These are phyloP conservation scores for Schizosaccharomyces cryophilus DNA, from an alignment of 805 yeast genomes.

Conservation along the genomic window DNA sequence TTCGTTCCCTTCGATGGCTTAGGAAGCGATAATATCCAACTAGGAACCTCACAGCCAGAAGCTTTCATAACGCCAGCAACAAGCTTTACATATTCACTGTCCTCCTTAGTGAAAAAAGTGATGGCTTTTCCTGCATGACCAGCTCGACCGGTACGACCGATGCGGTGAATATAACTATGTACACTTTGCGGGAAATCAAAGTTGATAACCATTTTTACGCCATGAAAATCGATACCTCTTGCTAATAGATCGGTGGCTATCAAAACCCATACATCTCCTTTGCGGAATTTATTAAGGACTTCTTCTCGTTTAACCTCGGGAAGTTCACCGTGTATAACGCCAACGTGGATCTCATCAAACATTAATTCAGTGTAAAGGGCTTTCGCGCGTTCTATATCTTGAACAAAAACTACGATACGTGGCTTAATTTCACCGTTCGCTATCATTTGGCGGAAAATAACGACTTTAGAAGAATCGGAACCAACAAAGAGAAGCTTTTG, in stretches of 20 bases:
- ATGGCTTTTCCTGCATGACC: conserved; percentile 70
- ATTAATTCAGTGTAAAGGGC: conserved; percentile 80
- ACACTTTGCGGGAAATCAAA: conserved; percentile 89
- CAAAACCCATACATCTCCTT: conserved; percentile 85
- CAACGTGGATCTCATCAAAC: conserved; percentile 79
- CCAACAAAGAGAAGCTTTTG: conserved; percentile 74
- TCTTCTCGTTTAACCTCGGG: conserved; percentile 70
- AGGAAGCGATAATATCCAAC: conserved; percentile 57
- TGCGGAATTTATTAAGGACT: conserved; percentile 59
- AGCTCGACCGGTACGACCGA: conserved; percentile 96
- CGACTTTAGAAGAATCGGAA: conserved; percentile 78
- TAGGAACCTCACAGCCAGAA: conserved; percentile 43
- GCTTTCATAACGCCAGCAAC: conserved; percentile 88
- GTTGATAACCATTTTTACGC: conserved; percentile 79
- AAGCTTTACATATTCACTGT: conserved; percentile 46
- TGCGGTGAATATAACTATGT: conserved; percentile 88
- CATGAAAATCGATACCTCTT: conserved; percentile 92
- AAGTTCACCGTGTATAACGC: conserved; percentile 86
- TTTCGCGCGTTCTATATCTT: conserved; percentile 78
- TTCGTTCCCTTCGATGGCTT: conserved; percentile 42
- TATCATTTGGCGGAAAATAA: conserved; percentile 75
- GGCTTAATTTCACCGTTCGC: conserved; percentile 65
- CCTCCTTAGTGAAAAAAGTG: conserved; percentile 84
- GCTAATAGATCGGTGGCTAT: conserved; percentile 91
- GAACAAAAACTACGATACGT: conserved; percentile 77